Percentiles rank a stretch among this genome's conserved stretches.
phyloP scores from a whole-genome alignment of 495 filamentous ascomycete genomes.

The Neurospora sp. region DNA sequence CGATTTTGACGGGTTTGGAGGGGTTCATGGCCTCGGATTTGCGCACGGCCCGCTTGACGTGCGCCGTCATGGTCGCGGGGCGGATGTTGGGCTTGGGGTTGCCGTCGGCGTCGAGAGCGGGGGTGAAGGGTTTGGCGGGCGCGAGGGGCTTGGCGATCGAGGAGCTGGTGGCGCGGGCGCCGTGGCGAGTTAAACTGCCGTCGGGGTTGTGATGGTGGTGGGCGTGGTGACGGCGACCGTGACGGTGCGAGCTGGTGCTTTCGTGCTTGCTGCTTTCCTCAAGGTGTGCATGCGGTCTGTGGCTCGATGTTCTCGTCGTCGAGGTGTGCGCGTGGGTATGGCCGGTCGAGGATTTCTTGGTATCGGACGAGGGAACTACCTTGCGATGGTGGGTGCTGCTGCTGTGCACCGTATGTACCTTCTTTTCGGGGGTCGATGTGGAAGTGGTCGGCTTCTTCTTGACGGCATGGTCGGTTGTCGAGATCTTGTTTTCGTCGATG shows the following conservation, averaged over 20 bases:
- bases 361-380: background rate
- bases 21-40: slow-evolving; percentile 5
- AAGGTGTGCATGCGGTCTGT: background rate
- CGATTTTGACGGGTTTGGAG: background rate
- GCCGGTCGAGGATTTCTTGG: background rate
- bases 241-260: background rate
- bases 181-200: background rate
- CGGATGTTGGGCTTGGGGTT: slow-evolving; percentile 6
- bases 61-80: slow-evolving; percentile 11
- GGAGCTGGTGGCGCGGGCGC: slow-evolving; percentile 1
- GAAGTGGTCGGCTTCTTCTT: background rate
- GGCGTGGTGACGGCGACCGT: background rate
- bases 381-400: background rate
- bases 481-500: background rate
- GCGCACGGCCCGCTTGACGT: slow-evolving; percentile 12
- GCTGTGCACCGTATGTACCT: background rate
- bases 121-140: slow-evolving; percentile 1
- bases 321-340: background rate
- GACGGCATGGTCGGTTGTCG: background rate
- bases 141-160: background rate
- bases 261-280: slow-evolving; percentile 1
- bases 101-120: background rate
- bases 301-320: background rate
- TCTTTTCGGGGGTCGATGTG: background rate
- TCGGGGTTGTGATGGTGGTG: slow-evolving; percentile 2